Evolutionary conservation across 1,284 basidiomycete species (phyloP).

Genomic region (Tremellales sp.): DNA sequence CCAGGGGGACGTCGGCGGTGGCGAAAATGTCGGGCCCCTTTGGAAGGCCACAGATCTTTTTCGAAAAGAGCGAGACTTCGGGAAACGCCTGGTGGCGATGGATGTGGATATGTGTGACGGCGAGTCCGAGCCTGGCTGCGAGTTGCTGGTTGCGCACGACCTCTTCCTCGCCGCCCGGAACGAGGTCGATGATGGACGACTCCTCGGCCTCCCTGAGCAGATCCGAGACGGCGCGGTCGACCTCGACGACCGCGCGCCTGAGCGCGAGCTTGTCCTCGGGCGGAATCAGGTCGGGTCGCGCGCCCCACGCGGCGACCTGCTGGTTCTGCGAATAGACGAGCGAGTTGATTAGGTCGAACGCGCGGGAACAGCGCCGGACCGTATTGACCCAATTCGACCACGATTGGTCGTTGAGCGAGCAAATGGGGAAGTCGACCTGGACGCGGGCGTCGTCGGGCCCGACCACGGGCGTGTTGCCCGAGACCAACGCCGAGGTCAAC

Average conservation of each 20-base stretch:
- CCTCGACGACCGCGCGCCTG: constrained; percentile 29
- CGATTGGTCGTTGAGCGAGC: constrained; percentile 35
- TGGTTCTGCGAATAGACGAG: constrained; percentile 29
- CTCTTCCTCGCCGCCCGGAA: constrained; percentile 48
- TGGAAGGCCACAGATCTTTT: constrained; percentile 47
- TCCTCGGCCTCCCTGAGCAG: constrained; percentile 44
- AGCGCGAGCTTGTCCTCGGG: constrained; percentile 7
- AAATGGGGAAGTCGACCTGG: constrained; percentile 43
- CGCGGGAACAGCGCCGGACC: constrained; percentile 33
- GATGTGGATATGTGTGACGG: constrained; percentile 47
- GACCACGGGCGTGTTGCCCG: constrained; percentile 33
- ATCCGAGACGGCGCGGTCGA: constrained; percentile 41
- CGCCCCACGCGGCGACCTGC: constrained; percentile 9
- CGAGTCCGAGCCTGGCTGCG: constrained; percentile 39
- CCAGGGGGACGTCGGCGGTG: background rate
- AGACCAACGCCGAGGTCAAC: constrained; percentile 26
- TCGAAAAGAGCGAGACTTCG: constrained; percentile 47
- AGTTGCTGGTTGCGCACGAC: constrained; percentile 47
- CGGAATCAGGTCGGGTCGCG: background rate
- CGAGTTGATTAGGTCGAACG: constrained; percentile 38
- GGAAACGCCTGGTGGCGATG: constrained; percentile 48
- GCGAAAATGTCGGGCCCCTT: constrained; percentile 23
- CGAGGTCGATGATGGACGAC: constrained; percentile 38
- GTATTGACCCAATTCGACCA: constrained; percentile 46
- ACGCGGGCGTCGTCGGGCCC: constrained; percentile 43